Evolutionary conservation across 176 grass and related monocot species (phyloP), one percentile per base, ranked within the genome.

Genomic region (Calamus simplicifolius): DNA sequence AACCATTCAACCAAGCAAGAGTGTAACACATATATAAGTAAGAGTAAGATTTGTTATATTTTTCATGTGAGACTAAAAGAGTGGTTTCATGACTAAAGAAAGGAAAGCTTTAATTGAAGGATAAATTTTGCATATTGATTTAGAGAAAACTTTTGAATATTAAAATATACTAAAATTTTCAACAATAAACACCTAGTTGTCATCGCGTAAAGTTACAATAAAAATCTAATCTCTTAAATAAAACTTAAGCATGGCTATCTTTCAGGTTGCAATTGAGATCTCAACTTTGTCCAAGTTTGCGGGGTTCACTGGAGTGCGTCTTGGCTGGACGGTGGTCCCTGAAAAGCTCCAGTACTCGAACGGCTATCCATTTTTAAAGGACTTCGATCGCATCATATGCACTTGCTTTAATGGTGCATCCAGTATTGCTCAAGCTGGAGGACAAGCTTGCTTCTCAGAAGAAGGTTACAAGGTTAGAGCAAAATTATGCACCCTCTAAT

Each of bases 361-460:
- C 10, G 93, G 87, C 16, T 68, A 53, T 21, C 31, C 66, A 4
- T 76, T 98, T 1, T 43, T 68, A 14, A 79, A 69, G 19, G 93
- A 98, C 71, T 98, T 98, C 71, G 87, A 98, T 78, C 84, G 93
- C 69, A 56, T 98, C 58, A 73, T 98, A 3, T 77, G 65, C 78
- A 98, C 93, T 19, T 88, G 79, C 77, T 98, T 98, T 76, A 98
- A 98, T 72, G 93, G 93, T 25, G 93, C 93, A 1, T 98, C 93
- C 50, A 81, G 74, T 58, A 71, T 98, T 16, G 76, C 93, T 50
- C 93, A 98, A 59, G 66, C 61, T 1, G 93, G 93, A 0, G 93
- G 93, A 0, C 30, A 88, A 35, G 87, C 93, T 1, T 98, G 87
- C 73, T 70, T 98, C 0, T 60, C 93, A 31, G 71, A 67, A 27